Base-by-base conservation (phyloP, 1,284 basidiomycete species). In the Tetrapyrgos nigripes region DNA sequence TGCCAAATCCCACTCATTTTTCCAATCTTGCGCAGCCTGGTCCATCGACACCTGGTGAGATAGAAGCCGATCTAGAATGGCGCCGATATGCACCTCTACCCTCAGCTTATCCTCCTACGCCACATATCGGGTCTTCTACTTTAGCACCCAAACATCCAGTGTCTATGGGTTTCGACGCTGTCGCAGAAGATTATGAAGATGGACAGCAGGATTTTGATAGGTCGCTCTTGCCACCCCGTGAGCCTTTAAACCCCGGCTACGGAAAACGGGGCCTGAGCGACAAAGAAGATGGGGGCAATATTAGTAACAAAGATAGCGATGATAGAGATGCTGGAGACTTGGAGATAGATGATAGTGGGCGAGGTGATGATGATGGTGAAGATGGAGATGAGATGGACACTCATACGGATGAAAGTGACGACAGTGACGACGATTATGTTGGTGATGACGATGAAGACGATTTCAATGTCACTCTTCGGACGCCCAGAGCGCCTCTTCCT, bases 221-320 rank as follows among this genome's bases (percentile, higher is more conserved):
- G 83, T 85, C 81, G 87, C 86, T 88, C 86, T 80, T 79, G 83
- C 81, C 75, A 69, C 81, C 76, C 72, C 83, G 78, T 81, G 81
- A 83, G 80, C 80, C 78, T 49, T 69, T 72, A 71, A 80, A 82
- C 80, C 81, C 83, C 79, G 76, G 80, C 81, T 82, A 77, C 74
- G 82, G 52, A 48, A 46, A 37, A 76, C 73, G 73, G 76, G 76
- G 75, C 82, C 81, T 78, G 85, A 86, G 87, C 84, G 85, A 82
- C 73, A 70, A 73, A 21, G 61, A 62, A 55, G 61, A 64, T 26
- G 55, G 26, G 48, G 61, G 43, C 10, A 60, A 62, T 43, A 75
- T 14, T 19, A 50, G 21, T 9, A 49, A 19, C 74, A 63, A 69
- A 57, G 55, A 59, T 44, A 60, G 59, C 46, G 59, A 13, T 17